phyloP scores from a whole-genome alignment of 108 stramenopile genomes.

The Nitzschia putrida region DNA sequence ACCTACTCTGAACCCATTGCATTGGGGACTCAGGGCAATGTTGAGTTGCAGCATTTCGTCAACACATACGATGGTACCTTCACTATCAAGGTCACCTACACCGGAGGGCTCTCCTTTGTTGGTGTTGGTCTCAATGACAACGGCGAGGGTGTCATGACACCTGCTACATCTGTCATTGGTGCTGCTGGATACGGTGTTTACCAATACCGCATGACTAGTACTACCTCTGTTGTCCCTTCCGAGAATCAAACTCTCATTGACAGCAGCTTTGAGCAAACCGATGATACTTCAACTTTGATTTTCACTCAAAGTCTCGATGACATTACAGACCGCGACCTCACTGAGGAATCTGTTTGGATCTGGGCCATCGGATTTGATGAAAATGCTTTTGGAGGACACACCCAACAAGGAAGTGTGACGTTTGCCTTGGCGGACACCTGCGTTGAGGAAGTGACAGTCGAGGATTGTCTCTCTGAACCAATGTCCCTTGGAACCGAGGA shows the following conservation, averaged over 20 bases:
- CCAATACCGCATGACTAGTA: neutral
- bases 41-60: conserved; percentile 10
- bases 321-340: too few relatives aligned
- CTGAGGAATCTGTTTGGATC: too few relatives aligned
- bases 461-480: conserved; percentile 2
- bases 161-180: conserved; percentile 16
- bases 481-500: neutral
- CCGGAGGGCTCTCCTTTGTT: conserved; percentile 12
- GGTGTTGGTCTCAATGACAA: conserved; percentile 17
- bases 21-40: neutral
- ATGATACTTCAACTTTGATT: too few relatives aligned
- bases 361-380: too few relatives aligned
- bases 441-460: too few relatives aligned
- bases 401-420: too few relatives aligned
- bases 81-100: conserved; percentile 18
- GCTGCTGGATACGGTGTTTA: neutral
- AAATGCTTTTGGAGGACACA: too few relatives aligned
- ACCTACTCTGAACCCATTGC: conserved; percentile 9
- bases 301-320: too few relatives aligned
- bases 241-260: too few relatives aligned
- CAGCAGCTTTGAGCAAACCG: too few relatives aligned
- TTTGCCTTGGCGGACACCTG: too few relatives aligned
- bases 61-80: conserved; percentile 17
- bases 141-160: conserved; percentile 8
- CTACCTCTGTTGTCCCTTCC: too few relatives aligned